Base-by-base conservation (phyloP, 345 rosid genomes). In the Eucalyptus lansdowneana region DNA sequence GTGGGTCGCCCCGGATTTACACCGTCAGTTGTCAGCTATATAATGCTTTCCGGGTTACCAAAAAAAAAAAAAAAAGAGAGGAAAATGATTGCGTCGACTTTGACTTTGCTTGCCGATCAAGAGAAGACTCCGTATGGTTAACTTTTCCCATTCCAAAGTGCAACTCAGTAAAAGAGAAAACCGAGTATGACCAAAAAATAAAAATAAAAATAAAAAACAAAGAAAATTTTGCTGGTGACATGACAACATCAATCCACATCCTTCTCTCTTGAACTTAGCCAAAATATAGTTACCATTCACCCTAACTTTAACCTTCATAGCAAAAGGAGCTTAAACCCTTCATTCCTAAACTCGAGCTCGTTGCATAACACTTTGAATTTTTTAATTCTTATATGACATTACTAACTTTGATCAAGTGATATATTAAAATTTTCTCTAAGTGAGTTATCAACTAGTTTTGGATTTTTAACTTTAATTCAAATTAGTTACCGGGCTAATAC, bases 401-500 rank as follows among this genome's bases (percentile, higher is more conserved):
- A 24, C 29, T 56, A 56, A 56, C 29, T 56, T 56, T 24, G 13
- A 56, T 56, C 62, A 56, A 4, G 62, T 56, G 62, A 56, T 9
- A 22, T 56, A 56, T 56, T 11, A 56, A 22, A 24, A 0, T 10
- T 56, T 24, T 56, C 13, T 24, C 27, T 54, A 9, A 54, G 25
- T 54, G 25, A 22, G 60, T 54, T 54, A 54, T 21, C 60, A 4
- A 56, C 29, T 56, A 56, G 29, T 22, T 24, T 10, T 56, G 62
- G 6, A 56, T 22, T 24, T 0, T 0, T 56, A 24, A 24, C 62
- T 56, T 11, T 56, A 0, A 56, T 56, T 56, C 0, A 1, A 56
- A 0, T 56, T 56, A 56, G 29, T 56, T 10, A 24, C 29, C 0
- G 0, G 29, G 12, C 12, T 56, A 56, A 24, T 56, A 24, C 13